A percentile compares a stretch with the other conserved stretches of the same genome.
These are phyloP conservation scores for Begonia fuchsioides DNA, from an alignment of 306 rosid genomes.

Conservation along the genomic window DNA sequence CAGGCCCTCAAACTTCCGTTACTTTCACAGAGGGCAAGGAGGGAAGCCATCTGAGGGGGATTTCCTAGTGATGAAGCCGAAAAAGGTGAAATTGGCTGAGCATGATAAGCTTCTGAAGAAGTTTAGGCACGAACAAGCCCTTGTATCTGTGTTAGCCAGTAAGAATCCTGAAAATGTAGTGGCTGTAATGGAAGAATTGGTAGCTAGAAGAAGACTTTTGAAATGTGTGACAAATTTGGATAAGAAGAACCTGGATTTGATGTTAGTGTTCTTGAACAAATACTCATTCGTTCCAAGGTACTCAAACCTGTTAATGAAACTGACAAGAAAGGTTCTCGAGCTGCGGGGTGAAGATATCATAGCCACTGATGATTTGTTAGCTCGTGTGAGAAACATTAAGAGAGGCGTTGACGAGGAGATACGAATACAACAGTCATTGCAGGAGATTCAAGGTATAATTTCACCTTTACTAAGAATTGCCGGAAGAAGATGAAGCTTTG, in stretches of 20 bases:
- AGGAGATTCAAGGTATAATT: slow-evolving; percentile 71
- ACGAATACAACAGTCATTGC: slow-evolving; percentile 49
- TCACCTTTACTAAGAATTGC: slow-evolving; percentile 72
- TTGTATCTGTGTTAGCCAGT: slow-evolving; percentile 45
- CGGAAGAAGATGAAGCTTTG: slow-evolving; percentile 43
- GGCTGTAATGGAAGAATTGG: slow-evolving; percentile 86
- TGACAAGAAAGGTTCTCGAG: slow-evolving; percentile 66
- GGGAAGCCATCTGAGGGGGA: slow-evolving; percentile 60
- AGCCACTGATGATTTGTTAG: slow-evolving; percentile 31
- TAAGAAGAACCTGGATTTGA: slow-evolving; percentile 39
- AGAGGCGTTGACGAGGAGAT: slow-evolving; percentile 68
- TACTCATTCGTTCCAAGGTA: slow-evolving; percentile 41
- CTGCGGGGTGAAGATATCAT: slow-evolving; percentile 45
- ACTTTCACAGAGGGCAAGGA: slow-evolving; percentile 78
- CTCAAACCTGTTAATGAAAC: slow-evolving; percentile 46
- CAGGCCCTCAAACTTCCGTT: slow-evolving; percentile 43
- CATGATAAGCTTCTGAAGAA: slow-evolving; percentile 70
- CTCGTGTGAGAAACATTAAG: slow-evolving; percentile 48
- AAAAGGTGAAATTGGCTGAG: slow-evolving; percentile 39
- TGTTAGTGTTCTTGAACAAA: slow-evolving; percentile 52
- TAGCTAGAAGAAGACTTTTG: slow-evolving; percentile 59
- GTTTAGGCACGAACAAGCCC: slow-evolving; percentile 74
- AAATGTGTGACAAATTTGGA: slow-evolving; percentile 48
- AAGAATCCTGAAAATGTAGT: slow-evolving; percentile 57
- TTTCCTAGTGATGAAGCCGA: slow-evolving; percentile 40